Evolutionary conservation across 495 filamentous ascomycete genomes (phyloP), one percentile per base, ranked within the genome.

Genomic region (Parathielavia appendiculata): DNA sequence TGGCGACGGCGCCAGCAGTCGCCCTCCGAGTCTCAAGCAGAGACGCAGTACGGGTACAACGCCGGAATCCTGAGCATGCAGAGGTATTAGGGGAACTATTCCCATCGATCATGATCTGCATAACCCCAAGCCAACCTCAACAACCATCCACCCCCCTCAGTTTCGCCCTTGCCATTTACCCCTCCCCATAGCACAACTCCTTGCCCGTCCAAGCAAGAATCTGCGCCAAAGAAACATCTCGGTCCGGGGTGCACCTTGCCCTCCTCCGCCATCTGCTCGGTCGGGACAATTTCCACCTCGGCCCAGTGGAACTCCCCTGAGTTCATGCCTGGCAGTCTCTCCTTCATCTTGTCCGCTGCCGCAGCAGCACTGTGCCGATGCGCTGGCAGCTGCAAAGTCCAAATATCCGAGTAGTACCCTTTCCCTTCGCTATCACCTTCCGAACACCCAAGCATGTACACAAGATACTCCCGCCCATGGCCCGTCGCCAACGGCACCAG

Each of bases 191-290:
- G 17, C 34, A 81, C 68, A 4, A 81, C 67, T 0, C 66, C 73
- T 50, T 65, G 69, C 32, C 76, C 75, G 56, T 73, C 72, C 17
- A 68, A 34, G 26, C 75, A 75, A 8, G 67, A 59, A 59, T 73
- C 75, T 32, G 70, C 73, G 1, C 70, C 80, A 58, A 81, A 79
- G 54, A 65, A 73, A 1, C 67, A 74, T 44, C 80, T 66, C 17
- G 79, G 78, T 0, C 79, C 79, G 0, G 81, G 79, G 65, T 83
- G 81, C 10, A 76, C 65, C 57, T 82, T 82, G 0, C 79, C 79
- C 36, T 69, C 62, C 0, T 52, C 51, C 16, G 52, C 53, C 40
- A 70, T 59, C 62, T 81, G 75, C 52, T 71, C 68, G 1, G 73
- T 72, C 17, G 73, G 59, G 19, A 74, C 63, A 1, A 83, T 62